Evolutionary conservation across 768 basidiomycete species (phyloP), one percentile per base, ranked within the genome.

Genomic region (Podaxis pistillaris): DNA sequence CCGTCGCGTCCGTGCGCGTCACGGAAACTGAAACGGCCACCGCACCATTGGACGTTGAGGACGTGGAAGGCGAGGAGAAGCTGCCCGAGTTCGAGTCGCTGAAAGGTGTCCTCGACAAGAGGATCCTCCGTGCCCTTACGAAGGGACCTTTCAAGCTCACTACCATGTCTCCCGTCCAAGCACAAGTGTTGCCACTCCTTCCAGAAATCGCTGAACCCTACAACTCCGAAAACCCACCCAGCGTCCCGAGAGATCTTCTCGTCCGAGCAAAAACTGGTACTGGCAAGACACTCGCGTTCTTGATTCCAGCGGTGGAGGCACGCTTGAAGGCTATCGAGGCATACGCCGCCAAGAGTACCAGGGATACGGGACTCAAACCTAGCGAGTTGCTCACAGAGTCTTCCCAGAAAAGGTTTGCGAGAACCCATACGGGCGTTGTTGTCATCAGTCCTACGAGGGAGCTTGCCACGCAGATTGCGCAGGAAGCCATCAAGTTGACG

Each of bases 401-500:
- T 26, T 79, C 80, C 12, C 70, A 67, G 60, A 65, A 68, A 3
- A 66, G 64, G 1, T 85, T 79, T 70, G 78, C 84, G 0, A 74
- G 75, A 8, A 68, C 76, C 5, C 75, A 81, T 44, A 86, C 85
- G 38, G 94, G 95, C 1, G 79, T 88, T 0, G 81, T 98, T 22
- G 81, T 98, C 67, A 87, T 98, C 72, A 92, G 87, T 24, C 94
- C 95, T 1, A 97, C 95, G 3, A 85, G 95, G 56, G 95, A 98
- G 70, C 77, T 94, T 49, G 95, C 95, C 4, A 88, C 89, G 0
- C 93, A 95, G 73, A 96, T 96, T 64, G 94, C 94, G 24, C 85
- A 83, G 22, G 93, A 96, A 70, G 93, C 94, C 1, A 69, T 82
- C 28, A 85, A 84, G 66, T 75, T 96, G 22, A 82, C 86, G 0